phyloP scores from a whole-genome alignment of 345 rosid species.

The Mallotus nudiflorus region DNA sequence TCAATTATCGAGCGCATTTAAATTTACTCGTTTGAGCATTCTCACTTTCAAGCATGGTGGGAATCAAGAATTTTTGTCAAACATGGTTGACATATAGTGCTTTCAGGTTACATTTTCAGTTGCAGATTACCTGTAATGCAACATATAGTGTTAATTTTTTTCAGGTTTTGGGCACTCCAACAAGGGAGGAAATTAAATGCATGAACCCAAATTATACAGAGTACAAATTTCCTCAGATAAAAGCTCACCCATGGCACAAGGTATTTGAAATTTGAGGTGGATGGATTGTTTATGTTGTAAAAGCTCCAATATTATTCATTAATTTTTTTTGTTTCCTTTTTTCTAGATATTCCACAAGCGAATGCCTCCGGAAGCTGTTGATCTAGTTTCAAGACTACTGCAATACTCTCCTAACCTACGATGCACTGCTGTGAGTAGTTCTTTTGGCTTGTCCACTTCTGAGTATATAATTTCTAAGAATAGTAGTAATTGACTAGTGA shows the following conservation, averaged over 20 bases:
- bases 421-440: constrained; percentile 74
- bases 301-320: neutral
- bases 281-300: constrained; percentile 3
- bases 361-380: constrained; percentile 98
- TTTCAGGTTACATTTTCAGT: neutral
- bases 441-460: neutral
- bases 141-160: constrained; percentile 4
- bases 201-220: constrained; percentile 98
- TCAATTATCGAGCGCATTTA: neutral
- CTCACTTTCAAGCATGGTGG: neutral
- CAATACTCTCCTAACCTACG: constrained; percentile 96
- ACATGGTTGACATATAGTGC: neutral
- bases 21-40: neutral
- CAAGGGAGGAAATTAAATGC: constrained; percentile 97
- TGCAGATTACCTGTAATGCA: constrained; percentile 5
- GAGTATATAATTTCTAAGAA: no score
- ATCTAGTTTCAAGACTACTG: constrained; percentile 89
- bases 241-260: constrained; percentile 99
- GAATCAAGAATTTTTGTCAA: neutral
- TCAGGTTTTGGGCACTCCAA: constrained; percentile 96
- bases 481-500: neutral
- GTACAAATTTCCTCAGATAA: constrained; percentile 93
- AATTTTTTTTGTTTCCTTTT: constrained; percentile 10
- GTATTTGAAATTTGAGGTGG: constrained; percentile 34
- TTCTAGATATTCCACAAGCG: constrained; percentile 86